phyloP scores from a whole-genome alignment of 164 flowering plant species.

The Euptelea pleiosperma region DNA sequence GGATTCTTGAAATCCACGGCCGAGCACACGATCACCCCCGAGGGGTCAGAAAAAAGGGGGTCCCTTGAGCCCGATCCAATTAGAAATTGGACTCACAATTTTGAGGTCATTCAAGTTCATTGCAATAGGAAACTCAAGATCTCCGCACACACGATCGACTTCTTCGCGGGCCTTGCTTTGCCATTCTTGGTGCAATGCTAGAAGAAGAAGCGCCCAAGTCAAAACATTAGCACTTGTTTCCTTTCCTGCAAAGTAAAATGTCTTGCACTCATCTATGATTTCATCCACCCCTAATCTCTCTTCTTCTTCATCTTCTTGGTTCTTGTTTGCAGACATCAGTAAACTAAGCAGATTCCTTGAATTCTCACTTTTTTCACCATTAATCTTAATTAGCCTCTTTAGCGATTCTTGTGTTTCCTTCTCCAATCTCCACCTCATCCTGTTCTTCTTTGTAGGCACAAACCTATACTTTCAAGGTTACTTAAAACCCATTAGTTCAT shows the following conservation, averaged over 20 bases:
- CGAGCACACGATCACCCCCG: too few relatives aligned
- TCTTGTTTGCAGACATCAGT: constrained; percentile 38
- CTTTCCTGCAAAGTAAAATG: constrained; percentile 72
- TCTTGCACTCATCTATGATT: constrained; percentile 67
- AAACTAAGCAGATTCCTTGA: constrained; percentile 38
- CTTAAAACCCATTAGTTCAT: too few relatives aligned
- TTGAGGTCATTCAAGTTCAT: constrained; percentile 45
- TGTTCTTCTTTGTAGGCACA: constrained; percentile 60
- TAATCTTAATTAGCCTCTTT: constrained; percentile 32
- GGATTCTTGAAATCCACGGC: too few relatives aligned
- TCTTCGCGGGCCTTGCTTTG: constrained; percentile 61
- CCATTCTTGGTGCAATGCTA: constrained; percentile 68
- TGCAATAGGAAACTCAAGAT: constrained; percentile 28
- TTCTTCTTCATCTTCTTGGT: constrained; percentile 29
- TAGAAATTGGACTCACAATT: constrained; percentile 34
- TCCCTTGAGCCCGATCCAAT: too few relatives aligned
- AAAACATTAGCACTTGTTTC: constrained; percentile 66
- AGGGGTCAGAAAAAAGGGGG: too few relatives aligned
- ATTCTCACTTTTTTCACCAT: constrained; percentile 22
- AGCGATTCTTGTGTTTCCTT: constrained; percentile 47
- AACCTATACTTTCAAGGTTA: too few relatives aligned
- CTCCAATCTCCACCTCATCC: constrained; percentile 51
- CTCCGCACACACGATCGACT: constrained; percentile 31
- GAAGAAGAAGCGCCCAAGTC: constrained; percentile 59
- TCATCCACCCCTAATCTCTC: constrained; percentile 48